phyloP scores from a whole-genome alignment of 495 filamentous ascomycete genomes.

The Penicillium steckii region DNA sequence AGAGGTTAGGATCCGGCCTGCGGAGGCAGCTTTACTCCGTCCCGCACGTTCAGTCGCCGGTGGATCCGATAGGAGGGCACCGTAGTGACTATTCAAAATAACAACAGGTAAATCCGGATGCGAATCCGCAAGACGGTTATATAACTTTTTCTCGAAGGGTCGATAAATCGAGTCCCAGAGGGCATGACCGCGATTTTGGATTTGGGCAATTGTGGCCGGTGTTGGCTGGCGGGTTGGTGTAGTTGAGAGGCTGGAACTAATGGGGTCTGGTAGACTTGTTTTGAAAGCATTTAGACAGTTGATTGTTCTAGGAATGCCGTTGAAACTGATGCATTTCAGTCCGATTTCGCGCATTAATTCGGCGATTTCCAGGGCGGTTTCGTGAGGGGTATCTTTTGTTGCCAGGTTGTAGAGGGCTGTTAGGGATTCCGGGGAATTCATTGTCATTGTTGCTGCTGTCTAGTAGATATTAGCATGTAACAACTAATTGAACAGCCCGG shows the following conservation, averaged over 20 bases:
- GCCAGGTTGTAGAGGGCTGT: constrained; percentile 48
- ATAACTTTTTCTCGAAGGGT: constrained; percentile 68
- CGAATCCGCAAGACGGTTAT: constrained; percentile 60
- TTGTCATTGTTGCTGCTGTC: constrained; percentile 71
- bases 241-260: constrained; percentile 14
- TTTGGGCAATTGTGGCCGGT: constrained; percentile 48
- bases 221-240: constrained; percentile 19
- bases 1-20: constrained; percentile 64
- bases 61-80: constrained; percentile 66
- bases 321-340: constrained; percentile 81
- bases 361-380: constrained; percentile 51
- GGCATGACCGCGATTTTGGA: constrained; percentile 52
- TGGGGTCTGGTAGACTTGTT: constrained; percentile 44
- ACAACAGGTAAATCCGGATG: constrained; percentile 79
- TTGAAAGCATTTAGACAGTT: constrained; percentile 72
- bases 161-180: constrained; percentile 74
- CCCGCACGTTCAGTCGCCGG: constrained; percentile 44
- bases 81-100: constrained; percentile 70
- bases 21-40: constrained; percentile 22
- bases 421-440: constrained; percentile 70
- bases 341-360: constrained; percentile 78
- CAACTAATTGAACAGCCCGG: constrained; percentile 1
- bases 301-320: constrained; percentile 79
- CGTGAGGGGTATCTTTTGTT: constrained; percentile 27
- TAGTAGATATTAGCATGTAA: constrained; percentile 19